Evolutionary conservation across 371 early-diverging fungal genomes (phyloP).

Genomic region (Dichotomocladium elegans): DNA sequence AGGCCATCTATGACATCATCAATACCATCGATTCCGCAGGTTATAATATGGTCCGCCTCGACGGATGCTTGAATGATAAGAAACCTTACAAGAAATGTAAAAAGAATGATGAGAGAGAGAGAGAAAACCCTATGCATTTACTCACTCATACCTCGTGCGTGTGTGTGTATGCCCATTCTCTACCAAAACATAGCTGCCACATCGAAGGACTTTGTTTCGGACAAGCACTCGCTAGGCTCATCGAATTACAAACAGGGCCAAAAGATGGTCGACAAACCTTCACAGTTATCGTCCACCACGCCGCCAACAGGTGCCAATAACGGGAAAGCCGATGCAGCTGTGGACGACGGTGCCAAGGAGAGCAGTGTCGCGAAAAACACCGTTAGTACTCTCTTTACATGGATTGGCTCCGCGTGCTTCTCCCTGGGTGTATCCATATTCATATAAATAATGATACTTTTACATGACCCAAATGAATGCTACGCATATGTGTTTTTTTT

Average conservation of each 20-base stretch:
- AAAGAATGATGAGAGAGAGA: background rate
- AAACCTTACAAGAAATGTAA: conserved; percentile 50
- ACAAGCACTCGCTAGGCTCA: conserved; percentile 44
- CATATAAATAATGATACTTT: no score
- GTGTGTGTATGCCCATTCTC: background rate
- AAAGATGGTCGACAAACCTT: conserved; percentile 19
- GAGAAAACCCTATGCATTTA: no score
- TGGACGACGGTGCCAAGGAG: background rate
- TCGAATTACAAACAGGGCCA: conserved; percentile 49
- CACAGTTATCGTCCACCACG: background rate
- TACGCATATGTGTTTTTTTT: no score
- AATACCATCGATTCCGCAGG: conserved; percentile 45
- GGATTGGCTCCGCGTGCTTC: no score
- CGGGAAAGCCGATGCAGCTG: background rate
- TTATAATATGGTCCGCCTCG: conserved; percentile 57
- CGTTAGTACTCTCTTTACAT: no score
- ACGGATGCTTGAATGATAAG: conserved; percentile 53
- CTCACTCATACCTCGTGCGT: conserved; percentile 2
- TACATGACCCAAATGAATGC: no score
- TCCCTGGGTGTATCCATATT: no score
- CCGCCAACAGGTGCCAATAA: no score
- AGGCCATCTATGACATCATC: conserved; percentile 42
- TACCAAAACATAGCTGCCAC: conserved; percentile 10
- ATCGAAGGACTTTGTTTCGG: conserved; percentile 34
- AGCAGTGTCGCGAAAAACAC: no score